Conservation (phyloP, 768 basidiomycete genomes). For the Naematelia aurantialba region DNA sequence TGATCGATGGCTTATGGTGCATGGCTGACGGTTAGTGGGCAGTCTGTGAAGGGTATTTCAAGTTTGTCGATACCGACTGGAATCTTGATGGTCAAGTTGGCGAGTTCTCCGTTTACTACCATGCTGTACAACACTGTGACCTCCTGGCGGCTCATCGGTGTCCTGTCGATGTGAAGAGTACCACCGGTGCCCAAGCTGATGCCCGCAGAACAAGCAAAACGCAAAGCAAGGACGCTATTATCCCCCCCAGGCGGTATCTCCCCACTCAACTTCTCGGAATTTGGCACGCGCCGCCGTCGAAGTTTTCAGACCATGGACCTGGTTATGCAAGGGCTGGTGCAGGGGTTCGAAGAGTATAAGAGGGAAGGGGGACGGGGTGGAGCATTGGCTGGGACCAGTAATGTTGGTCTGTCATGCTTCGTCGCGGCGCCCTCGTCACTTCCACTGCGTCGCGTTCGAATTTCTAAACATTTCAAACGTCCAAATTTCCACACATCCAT, state of each 20-base stretch:
- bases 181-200: too few relatives aligned
- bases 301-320: slow-evolving; percentile 67
- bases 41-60: slow-evolving; percentile 85
- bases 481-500: too few relatives aligned
- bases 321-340: slow-evolving; percentile 65
- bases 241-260: slow-evolving; percentile 13
- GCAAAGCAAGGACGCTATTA: slow-evolving; percentile 63
- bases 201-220: slow-evolving; percentile 67
- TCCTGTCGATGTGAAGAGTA: too few relatives aligned
- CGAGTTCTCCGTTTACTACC: neutral
- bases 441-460: neutral
- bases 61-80: slow-evolving; percentile 73
- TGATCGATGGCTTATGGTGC: neutral
- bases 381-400: slow-evolving; percentile 76
- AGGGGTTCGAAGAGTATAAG: slow-evolving; percentile 58
- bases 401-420: slow-evolving; percentile 66
- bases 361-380: slow-evolving; percentile 50
- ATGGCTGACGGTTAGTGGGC: slow-evolving; percentile 2
- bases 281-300: slow-evolving; percentile 48
- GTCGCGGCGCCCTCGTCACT: too few relatives aligned
- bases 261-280: slow-evolving; percentile 51
- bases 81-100: slow-evolving; percentile 61
- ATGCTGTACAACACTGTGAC: neutral
- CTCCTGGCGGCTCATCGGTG: too few relatives aligned
- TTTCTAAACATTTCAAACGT: too few relatives aligned